Conservation (phyloP, 139 green algal genomes). For the Chlorella ohadii region DNA sequence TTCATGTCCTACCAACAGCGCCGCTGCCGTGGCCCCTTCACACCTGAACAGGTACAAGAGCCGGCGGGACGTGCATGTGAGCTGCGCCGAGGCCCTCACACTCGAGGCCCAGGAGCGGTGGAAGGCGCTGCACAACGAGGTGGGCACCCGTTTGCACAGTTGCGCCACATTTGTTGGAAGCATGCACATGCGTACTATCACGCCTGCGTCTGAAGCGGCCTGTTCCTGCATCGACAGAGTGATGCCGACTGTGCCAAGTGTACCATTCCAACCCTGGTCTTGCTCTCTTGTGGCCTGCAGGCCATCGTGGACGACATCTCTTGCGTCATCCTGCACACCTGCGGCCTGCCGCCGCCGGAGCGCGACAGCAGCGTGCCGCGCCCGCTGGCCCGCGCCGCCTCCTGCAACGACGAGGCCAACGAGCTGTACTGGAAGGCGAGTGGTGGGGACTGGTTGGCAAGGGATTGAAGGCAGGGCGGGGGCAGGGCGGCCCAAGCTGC, state of each 20-base stretch:
- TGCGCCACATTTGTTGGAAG: no score
- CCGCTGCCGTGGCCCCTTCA: no score
- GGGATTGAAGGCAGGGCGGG: no score
- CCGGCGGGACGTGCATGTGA: conserved; percentile 9
- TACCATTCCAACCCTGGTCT: no score
- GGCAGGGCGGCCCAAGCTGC: conserved; percentile 11
- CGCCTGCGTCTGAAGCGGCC: no score
- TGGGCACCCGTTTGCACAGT: no score
- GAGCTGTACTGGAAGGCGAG: conserved; percentile 10
- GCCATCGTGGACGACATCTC: conserved; percentile 47
- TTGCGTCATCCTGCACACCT: conserved; percentile 39
- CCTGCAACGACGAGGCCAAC: conserved; percentile 51
- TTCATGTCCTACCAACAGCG: no score
- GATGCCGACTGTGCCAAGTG: no score
- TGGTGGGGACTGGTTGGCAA: no score
- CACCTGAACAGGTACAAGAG: conserved; percentile 18
- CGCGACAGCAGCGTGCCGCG: background rate
- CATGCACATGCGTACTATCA: no score
- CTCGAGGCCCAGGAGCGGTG: conserved; percentile 60
- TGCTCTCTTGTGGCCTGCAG: no score
- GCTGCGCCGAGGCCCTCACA: conserved; percentile 50
- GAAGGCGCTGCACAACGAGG: conserved; percentile 47
- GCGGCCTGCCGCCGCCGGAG: conserved; percentile 16
- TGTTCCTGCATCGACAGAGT: no score
- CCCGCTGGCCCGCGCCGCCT: conserved; percentile 33